A percentile compares a stretch with the other conserved stretches of the same genome.
Evolutionary conservation across 345 rosid genomes (phyloP).

Genomic region (Kernera saxatilis): DNA sequence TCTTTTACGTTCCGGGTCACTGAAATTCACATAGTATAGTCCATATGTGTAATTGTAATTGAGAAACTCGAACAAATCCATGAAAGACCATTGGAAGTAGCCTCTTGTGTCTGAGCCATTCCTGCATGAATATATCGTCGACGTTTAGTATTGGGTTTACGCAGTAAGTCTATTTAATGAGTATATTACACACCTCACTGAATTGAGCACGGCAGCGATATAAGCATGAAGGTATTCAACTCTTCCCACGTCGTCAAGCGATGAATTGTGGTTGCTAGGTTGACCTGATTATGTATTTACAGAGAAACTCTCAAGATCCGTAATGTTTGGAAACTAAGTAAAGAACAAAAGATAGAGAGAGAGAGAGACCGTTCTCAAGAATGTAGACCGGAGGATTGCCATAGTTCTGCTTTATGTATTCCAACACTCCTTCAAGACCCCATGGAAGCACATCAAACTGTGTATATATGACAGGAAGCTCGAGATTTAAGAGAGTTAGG

Average conservation of each 20-base stretch:
- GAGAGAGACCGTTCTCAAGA: constrained; percentile 35
- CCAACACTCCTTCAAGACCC: constrained; percentile 26
- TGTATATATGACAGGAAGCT: background rate
- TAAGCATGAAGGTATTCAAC: constrained; percentile 28
- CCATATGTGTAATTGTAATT: constrained; percentile 26
- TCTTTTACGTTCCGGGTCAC: constrained; percentile 37
- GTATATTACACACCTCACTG: constrained; percentile 28
- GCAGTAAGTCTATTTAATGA: background rate
- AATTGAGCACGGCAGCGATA: constrained; percentile 35
- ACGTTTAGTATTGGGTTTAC: background rate
- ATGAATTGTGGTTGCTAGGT: constrained; percentile 13
- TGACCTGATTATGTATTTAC: constrained; percentile 22
- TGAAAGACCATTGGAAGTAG: constrained; percentile 44
- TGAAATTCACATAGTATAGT: constrained; percentile 35
- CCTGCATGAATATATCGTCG: background rate
- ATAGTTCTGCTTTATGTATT: constrained; percentile 31
- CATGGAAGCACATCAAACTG: constrained; percentile 30
- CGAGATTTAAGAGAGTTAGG: background rate
- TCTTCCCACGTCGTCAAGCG: constrained; percentile 34
- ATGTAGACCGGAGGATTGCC: constrained; percentile 39
- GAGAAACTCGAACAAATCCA: constrained; percentile 35
- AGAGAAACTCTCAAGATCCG: background rate
- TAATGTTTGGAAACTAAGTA: background rate
- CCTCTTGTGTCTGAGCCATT: constrained; percentile 43
- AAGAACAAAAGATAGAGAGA: background rate